These are phyloP conservation scores for Helotiales sp. DNA, from an alignment of 2,329 filamentous ascomycete genomes.

Conservation along the genomic window DNA sequence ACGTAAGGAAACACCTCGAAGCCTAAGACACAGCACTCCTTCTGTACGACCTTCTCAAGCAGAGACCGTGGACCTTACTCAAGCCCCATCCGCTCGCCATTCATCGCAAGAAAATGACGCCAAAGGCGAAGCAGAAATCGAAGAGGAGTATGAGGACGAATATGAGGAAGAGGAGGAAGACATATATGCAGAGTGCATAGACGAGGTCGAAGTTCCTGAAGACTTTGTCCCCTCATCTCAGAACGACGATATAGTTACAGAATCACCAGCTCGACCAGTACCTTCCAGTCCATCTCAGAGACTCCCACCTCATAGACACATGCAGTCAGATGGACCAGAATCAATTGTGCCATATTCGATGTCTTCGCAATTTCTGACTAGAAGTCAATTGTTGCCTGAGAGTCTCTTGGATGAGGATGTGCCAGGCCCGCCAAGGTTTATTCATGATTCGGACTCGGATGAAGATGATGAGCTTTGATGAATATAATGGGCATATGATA, in stretches of 20 bases:
- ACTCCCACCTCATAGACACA: background rate
- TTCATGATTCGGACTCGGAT: slow-evolving; percentile 41
- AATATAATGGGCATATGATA: background rate
- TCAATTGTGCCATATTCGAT: slow-evolving; percentile 28
- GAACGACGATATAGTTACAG: slow-evolving; percentile 26
- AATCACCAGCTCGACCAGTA: slow-evolving; percentile 29
- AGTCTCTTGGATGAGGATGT: slow-evolving; percentile 43
- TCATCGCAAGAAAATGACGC: background rate
- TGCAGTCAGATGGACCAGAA: slow-evolving; percentile 4
- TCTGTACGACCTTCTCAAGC: slow-evolving; percentile 33
- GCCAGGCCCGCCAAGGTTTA: slow-evolving; percentile 40
- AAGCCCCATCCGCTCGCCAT: slow-evolving; percentile 24
- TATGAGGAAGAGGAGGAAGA: no score
- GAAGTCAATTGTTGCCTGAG: slow-evolving; percentile 54
- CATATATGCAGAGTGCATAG: no score
- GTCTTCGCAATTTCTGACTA: slow-evolving; percentile 44
- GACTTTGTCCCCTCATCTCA: no score
- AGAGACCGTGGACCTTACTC: slow-evolving; percentile 33
- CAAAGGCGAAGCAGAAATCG: background rate
- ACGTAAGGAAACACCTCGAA: background rate
- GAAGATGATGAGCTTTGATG: slow-evolving; percentile 38
- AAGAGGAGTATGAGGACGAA: no score
- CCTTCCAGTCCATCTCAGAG: slow-evolving; percentile 23
- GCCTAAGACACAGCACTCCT: background rate
- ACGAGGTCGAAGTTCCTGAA: no score